Base-by-base conservation (phyloP, 768 basidiomycete genomes). In the Kwoniella dendrophila region DNA sequence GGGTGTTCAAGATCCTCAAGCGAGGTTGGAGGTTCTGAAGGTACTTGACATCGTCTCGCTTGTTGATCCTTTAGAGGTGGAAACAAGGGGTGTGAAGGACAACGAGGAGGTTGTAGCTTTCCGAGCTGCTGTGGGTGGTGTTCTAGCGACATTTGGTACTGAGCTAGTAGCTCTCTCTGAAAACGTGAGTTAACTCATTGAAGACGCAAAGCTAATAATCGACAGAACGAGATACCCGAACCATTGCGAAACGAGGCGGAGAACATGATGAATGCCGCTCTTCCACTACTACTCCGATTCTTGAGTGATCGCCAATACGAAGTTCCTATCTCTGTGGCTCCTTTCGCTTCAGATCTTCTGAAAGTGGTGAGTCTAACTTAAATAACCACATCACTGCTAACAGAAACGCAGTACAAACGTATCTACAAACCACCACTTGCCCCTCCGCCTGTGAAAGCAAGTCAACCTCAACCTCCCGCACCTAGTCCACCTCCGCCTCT, bases 271-370 rank as follows among this genome's bases (percentile, higher is more conserved):
- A 81, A 82, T 34, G 86, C 89, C 69, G 80, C 88, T 43, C 83
- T 93, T 18, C 91, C 93, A 1, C 83, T 92, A 34, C 84, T 92
- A 82, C 83, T 99, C 11, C 87, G 86, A 16, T 93, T 97, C 81
- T 83, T 98, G 81, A 88, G 88, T 8, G 96, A 98, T 73, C 83
- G 88, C 27, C 90, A 90, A 66, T 90, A 94, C 64, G 93, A 95
- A 71, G 93, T 91, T 5, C 87, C 88, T 65, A 86, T 86, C 22
- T 88, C 93, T 6, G 84, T 97, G 40, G 90, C 93, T 72, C 87
- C 90, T 2, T 81, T 96, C 57, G 81, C 96, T 14, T 86, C 87
- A 64, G 83, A 85, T 22, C 81, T 96, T 58, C 84, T 99, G 38
- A 82, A 83, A 30, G 84, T 83, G 51, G 93, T 93, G 76, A 77